Evolutionary conservation across 2,329 filamentous ascomycete species (phyloP), one percentile per base, ranked within the genome.

Genomic region (Knoxdaviesia capensis): DNA sequence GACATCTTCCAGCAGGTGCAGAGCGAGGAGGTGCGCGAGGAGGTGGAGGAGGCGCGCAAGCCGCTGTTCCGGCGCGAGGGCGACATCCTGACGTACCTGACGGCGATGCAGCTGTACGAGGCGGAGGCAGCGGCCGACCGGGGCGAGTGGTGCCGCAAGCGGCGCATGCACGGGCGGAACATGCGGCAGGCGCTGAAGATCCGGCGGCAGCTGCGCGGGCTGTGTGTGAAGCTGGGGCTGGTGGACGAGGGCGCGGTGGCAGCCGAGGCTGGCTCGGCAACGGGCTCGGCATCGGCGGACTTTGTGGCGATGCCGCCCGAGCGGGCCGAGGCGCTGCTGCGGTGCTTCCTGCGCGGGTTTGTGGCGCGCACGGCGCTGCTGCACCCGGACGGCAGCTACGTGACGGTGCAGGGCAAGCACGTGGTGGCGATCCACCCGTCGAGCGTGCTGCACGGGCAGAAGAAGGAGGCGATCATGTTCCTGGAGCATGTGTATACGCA

Each of bases 381-480:
- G 6, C 67, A 66, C 0, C 69, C 72, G 0, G 73, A 80, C 47
- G 65, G 64, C 8, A 75, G 66, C 50, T 81, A 77, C 44, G 63
- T 69, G 6, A 78, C 74, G 0, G 61, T 68, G 0, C 62, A 69
- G 31, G 74, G 71, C 20, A 75, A 74, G 50, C 71, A 77, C 41
- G 59, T 65, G 2, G 71, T 80, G 7, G 63, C 69, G 0, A 69
- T 79, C 11, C 75, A 80, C 49, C 75, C 75, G 0, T 65, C 71
- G 0, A 79, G 74, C 48, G 69, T 74, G 0, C 49, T 79, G 39
- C 71, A 76, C 47, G 73, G 74, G 0, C 64, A 68, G 50, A 77
- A 77, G 56, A 67, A 65, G 51, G 74, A 77, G 55, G 74, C 73
- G 4, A 76, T 80, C 52, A 74, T 80, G 73, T 80, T 77, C 46